A percentile compares a stretch with the other conserved stretches of the same genome.
Conservation (phyloP, 441 rosid genomes). For the Gossypium trilobum region DNA sequence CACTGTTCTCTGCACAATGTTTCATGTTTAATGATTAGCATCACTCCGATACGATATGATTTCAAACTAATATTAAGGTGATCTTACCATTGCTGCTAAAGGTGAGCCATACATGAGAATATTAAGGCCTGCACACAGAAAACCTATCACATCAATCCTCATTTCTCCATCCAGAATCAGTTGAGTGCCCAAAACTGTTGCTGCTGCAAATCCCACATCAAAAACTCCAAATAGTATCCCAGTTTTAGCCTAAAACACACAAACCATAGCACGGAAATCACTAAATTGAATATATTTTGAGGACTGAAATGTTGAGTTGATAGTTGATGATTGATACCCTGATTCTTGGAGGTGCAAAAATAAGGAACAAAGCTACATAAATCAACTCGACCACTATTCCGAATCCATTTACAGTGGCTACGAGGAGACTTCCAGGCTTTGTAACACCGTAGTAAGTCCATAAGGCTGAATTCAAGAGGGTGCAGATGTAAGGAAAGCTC, state of each 20-base stretch:
- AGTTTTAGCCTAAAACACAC: constrained; percentile 26
- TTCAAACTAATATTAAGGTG: background rate
- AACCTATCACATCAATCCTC: constrained; percentile 33
- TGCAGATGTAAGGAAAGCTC: constrained; percentile 69
- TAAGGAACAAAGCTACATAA: constrained; percentile 45
- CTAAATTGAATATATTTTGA: background rate
- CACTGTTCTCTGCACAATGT: constrained; percentile 38
- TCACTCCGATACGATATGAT: too few species aligned
- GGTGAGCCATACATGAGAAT: constrained; percentile 49
- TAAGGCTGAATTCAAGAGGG: constrained; percentile 44
- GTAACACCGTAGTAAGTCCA: constrained; percentile 78
- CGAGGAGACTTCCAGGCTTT: constrained; percentile 49
- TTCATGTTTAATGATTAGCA: background rate
- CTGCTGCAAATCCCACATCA: constrained; percentile 41
- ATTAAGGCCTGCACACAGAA: constrained; percentile 34
- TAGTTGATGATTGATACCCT: constrained; percentile 27
- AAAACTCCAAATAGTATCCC: constrained; percentile 29
- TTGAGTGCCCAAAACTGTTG: constrained; percentile 24
- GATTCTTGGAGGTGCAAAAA: constrained; percentile 40
- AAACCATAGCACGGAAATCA: background rate
- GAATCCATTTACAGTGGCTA: constrained; percentile 65
- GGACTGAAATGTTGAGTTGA: background rate
- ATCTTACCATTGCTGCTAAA: constrained; percentile 46
- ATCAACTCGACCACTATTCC: constrained; percentile 44
- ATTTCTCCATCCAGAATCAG: constrained; percentile 20